Evolutionary conservation across 805 yeast species (phyloP), one percentile per base, ranked within the genome.

Genomic region (Candida golubevii): DNA sequence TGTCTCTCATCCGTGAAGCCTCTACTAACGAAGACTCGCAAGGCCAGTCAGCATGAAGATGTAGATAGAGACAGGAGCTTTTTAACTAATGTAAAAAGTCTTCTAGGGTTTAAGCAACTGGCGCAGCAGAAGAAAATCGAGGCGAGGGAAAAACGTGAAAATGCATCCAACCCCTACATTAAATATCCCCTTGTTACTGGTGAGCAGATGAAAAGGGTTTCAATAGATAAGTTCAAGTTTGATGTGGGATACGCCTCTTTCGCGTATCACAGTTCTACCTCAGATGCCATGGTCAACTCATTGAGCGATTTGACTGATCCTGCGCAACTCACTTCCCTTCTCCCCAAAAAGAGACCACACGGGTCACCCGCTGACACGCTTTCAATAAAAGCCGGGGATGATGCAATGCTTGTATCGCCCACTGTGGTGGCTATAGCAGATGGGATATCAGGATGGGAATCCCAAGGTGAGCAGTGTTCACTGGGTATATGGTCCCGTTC

Each of bases 381-480:
- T 4, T 71, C 78, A 7, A 68, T 77, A 37, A 72, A 73, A 48
- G 77, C 76, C 18, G 82, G 82, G 1, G 82, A 77, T 49, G 82
- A 77, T 53, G 80, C 82, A 8, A 74, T 77, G 79, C 60, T 77
- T 35, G 74, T 75, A 1, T 72, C 78, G 4, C 79, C 80, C 0
- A 67, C 77, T 5, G 67, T 77, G 35, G 53, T 77, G 42, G 82
- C 78, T 2, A 69, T 77, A 4, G 81, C 82, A 3, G 82, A 77
- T 54, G 82, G 82, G 1, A 79, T 77, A 7, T 72, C 78, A 15
- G 79, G 80, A 1, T 77, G 81, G 81, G 77, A 72, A 53, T 67
- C 71, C 14, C 67, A 63, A 33, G 64, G 61, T 2, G 53, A 45
- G 18, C 71, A 72, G 43, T 63, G 75, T 10, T 64, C 72, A 27